Base-by-base conservation (phyloP, 345 rosid genomes). In the Euphorbia lathyris region DNA sequence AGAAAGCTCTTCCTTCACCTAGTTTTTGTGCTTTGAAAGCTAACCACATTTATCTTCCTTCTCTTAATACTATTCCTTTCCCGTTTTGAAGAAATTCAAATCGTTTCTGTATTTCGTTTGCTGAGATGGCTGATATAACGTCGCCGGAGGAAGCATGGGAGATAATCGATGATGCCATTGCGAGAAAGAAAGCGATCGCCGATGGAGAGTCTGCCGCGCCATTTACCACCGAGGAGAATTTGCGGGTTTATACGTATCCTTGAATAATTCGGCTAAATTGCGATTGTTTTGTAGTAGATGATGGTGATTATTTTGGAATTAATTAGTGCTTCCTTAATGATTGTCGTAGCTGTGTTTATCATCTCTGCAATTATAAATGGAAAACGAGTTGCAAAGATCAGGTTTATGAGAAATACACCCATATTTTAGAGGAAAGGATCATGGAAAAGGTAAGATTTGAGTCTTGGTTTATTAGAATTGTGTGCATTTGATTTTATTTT, bases 191-290 rank as follows among this genome's bases (percentile, higher is more conserved):
- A 8, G 7, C 13, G 36, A 38, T 22, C 1, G 27, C 19, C 6
- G 70, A 66, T 34, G 59, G 12, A 4, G 29, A 32, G 17, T 32
- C 60, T 52, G 36, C 36, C 12, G 8, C 1, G 17, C 59, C 47
- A 32, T 32, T 66, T 32, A 66, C 70, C 1, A 20, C 60, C 9
- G 11, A 12, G n/a, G 50, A 56, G 1, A 68, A 68, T 6, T 55
- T 55, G 71, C 13, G 1, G 26, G 5, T 56, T 11, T 55, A 55
- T 12, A 50, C 55, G 71, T 68, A 68, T 68, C 71, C 71, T 56
- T 32, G 5, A 5, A 32, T 32, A 32, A 32, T 32, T 32, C 36
- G 36, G 2, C 5, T 32, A 5, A 32, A 32, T 32, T 32, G 36
- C 36, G 36, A 32, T 5, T 2, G 5, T 32, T 32, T 32, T 5